These are phyloP conservation scores for Barbatosphaeria neglecta DNA, from an alignment of 495 filamentous ascomycete species.

Conservation along the genomic window DNA sequence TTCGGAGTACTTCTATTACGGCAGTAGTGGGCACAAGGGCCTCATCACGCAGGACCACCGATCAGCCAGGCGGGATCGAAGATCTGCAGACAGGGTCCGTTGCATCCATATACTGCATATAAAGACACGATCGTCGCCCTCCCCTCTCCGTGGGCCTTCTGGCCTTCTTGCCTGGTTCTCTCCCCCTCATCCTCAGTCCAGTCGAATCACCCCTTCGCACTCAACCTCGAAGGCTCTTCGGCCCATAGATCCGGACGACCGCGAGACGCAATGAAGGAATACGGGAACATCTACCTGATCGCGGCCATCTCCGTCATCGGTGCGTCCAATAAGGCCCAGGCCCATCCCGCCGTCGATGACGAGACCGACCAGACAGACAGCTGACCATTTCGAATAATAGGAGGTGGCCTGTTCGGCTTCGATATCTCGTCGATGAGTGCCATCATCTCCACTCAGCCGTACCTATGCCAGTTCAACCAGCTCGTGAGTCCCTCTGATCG, in stretches of 20 bases:
- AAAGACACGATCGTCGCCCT: not conserved
- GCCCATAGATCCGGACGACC: not conserved
- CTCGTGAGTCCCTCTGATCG: constrained; percentile 19
- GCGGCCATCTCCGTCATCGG: constrained; percentile 60
- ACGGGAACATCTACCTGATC: constrained; percentile 65
- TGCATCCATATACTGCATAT: too few species aligned
- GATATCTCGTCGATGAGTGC: constrained; percentile 77
- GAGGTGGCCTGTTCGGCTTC: constrained; percentile 74
- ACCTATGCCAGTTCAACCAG: constrained; percentile 55
- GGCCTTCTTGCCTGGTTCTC: not conserved
- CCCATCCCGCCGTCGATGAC: too few species aligned
- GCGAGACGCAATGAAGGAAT: constrained; percentile 28
- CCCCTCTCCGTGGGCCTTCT: not conserved
- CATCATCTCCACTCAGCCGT: constrained; percentile 50
- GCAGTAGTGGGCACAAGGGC: too few species aligned
- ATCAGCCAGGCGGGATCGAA: too few species aligned
- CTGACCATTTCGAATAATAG: constrained; percentile 13
- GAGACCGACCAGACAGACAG: too few species aligned
- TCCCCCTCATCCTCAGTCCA: too few species aligned
- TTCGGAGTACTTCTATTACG: too few species aligned
- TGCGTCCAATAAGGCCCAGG: constrained; percentile 6
- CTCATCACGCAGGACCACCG: too few species aligned
- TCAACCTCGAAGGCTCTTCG: not conserved
- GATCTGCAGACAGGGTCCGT: too few species aligned
- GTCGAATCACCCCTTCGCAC: too few species aligned